Evolutionary conservation across 768 basidiomycete species (phyloP).

Genomic region (Lactarius psammicola): DNA sequence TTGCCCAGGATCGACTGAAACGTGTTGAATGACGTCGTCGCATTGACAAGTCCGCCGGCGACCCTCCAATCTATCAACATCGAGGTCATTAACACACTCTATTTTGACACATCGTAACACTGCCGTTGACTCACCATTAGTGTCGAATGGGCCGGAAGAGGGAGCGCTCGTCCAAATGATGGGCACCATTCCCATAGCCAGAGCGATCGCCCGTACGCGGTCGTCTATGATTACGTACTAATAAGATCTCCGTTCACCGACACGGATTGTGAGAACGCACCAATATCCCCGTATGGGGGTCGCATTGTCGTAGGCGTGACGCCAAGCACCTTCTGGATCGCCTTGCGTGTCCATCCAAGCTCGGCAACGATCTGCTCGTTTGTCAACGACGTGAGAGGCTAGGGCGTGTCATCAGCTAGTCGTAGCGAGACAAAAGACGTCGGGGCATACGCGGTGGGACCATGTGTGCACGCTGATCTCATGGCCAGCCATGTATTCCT

Average conservation of each 20-base stretch:
- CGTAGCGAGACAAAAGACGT: slow-evolving; percentile 29
- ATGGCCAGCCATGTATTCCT: slow-evolving; percentile 78
- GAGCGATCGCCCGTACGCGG: slow-evolving; percentile 85
- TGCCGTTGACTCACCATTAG: slow-evolving; percentile 51
- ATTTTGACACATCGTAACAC: background rate
- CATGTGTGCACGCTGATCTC: slow-evolving; percentile 89
- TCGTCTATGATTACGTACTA: slow-evolving; percentile 52
- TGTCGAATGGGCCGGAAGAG: slow-evolving; percentile 58
- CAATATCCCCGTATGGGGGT: slow-evolving; percentile 81
- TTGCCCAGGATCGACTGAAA: slow-evolving; percentile 75
- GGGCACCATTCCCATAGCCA: slow-evolving; percentile 90
- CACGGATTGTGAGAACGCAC: slow-evolving; percentile 33
- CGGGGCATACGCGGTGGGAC: slow-evolving; percentile 64
- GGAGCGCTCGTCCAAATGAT: slow-evolving; percentile 84
- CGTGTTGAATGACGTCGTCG: slow-evolving; percentile 59
- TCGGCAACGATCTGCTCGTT: slow-evolving; percentile 89
- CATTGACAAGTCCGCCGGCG: slow-evolving; percentile 67
- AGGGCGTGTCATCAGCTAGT: slow-evolving; percentile 30
- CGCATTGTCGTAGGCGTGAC: slow-evolving; percentile 79
- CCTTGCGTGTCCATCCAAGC: slow-evolving; percentile 87
- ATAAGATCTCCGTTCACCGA: slow-evolving; percentile 4
- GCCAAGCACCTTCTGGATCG: slow-evolving; percentile 72
- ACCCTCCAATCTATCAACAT: slow-evolving; percentile 74
- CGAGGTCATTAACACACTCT: background rate
- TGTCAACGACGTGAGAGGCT: slow-evolving; percentile 68